Conservation (phyloP, 352 stramenopile species). For the Pythium pectinolyticum region DNA sequence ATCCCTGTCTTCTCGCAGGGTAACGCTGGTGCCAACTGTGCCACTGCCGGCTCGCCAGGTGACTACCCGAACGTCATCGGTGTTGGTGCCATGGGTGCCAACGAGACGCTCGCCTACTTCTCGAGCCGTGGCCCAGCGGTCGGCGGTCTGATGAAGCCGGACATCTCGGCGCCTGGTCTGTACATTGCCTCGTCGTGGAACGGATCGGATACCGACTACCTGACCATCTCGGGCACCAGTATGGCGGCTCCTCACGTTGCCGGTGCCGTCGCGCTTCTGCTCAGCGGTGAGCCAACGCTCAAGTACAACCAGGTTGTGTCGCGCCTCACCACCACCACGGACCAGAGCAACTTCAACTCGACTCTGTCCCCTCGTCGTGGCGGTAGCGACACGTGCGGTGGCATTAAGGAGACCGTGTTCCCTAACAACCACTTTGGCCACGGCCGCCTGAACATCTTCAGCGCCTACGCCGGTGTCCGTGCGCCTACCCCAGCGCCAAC, state of each 20-base stretch:
- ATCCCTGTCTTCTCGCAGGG: slow-evolving; percentile 37
- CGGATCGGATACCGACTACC: slow-evolving; percentile 19
- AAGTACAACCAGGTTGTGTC: slow-evolving; percentile 26
- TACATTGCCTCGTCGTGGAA: slow-evolving; percentile 21
- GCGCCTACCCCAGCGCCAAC: slow-evolving; percentile 2
- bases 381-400: not conserved
- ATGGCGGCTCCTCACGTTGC: slow-evolving; percentile 37
- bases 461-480: not conserved
- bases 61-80: slow-evolving; percentile 34
- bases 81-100: slow-evolving; percentile 29
- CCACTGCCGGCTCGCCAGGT: slow-evolving; percentile 25
- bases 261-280: slow-evolving; percentile 29
- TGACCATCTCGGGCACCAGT: slow-evolving; percentile 27
- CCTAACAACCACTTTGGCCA: slow-evolving; percentile 36
- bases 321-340: slow-evolving; percentile 1
- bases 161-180: slow-evolving; percentile 33
- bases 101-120: slow-evolving; percentile 29
- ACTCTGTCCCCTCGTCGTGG: slow-evolving; percentile 3
- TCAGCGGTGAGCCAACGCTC: slow-evolving; percentile 24
- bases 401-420: slow-evolving; percentile 6
- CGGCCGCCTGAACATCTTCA: slow-evolving; percentile 27
- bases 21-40: slow-evolving; percentile 32
- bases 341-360: slow-evolving; percentile 5
- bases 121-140: slow-evolving; percentile 28
- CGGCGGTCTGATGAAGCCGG: slow-evolving; percentile 28